These are phyloP conservation scores for Calonectria pteridis DNA, from an alignment of 2,329 filamentous ascomycete species.

Conservation along the genomic window DNA sequence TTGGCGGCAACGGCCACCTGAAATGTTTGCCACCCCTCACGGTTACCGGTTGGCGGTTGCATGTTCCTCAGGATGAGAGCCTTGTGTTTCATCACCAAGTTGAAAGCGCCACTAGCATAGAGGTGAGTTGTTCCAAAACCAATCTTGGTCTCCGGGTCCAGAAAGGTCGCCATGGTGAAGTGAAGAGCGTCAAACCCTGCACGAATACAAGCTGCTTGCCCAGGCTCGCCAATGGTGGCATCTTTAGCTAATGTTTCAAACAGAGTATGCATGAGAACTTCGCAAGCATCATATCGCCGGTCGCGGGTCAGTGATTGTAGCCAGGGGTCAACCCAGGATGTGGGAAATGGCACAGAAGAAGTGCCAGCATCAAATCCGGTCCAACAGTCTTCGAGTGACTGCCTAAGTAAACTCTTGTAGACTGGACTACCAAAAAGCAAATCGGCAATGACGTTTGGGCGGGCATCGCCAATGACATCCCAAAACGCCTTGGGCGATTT, in stretches of 20 bases:
- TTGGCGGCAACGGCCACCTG: constrained; percentile 59
- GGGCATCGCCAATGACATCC: constrained; percentile 86
- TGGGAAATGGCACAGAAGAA: constrained; percentile 71
- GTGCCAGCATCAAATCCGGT: constrained; percentile 55
- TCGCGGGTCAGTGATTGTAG: constrained; percentile 81
- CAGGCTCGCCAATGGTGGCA: constrained; percentile 65
- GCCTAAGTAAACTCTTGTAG: constrained; percentile 71
- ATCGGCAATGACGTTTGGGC: constrained; percentile 85
- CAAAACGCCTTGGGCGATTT: constrained; percentile 87
- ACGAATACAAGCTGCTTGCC: constrained; percentile 71
- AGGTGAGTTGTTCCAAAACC: constrained; percentile 67
- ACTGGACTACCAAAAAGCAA: constrained; percentile 81
- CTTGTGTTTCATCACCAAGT: constrained; percentile 73
- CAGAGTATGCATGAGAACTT: constrained; percentile 81
- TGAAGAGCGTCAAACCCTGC: constrained; percentile 73
- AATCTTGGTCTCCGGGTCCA: constrained; percentile 58
- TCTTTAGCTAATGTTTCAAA: constrained; percentile 74
- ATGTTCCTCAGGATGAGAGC: constrained; percentile 65
- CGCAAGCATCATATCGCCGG: constrained; percentile 83
- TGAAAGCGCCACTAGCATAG: constrained; percentile 74
- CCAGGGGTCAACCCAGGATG: constrained; percentile 84
- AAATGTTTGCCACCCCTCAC: constrained; percentile 55
- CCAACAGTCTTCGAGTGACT: constrained; percentile 66
- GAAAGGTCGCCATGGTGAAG: constrained; percentile 69
- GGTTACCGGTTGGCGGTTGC: constrained; percentile 41